Base-by-base conservation (phyloP, 257 asterid species). In the Prunella vulgaris region DNA sequence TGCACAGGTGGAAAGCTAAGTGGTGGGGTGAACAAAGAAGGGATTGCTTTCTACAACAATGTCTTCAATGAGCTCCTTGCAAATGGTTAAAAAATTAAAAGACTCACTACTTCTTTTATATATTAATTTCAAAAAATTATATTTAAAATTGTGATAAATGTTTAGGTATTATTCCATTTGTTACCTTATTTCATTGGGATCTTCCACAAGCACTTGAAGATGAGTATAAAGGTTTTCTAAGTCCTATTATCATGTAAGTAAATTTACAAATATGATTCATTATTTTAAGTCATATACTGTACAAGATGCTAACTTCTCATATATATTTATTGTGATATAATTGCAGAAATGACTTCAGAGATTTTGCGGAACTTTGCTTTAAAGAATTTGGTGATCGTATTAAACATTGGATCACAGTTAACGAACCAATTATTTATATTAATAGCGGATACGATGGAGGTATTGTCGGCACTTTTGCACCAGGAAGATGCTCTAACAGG, bases 181-280 rank as follows among this genome's bases (percentile, higher is more conserved):
- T 82, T 52, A 87, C 95, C 60, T 27, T 89, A 10, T 82, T 72
- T 38, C 95, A 87, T 32, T 87, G 90, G 92, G 95, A 89, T 79
- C 71, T 82, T 49, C 96, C 95, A 13, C 95, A 89, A 78, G 86
- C 88, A 24, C 69, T 89, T 32, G 86, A 89, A 40, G 92, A 82
- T 57, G 87, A 87, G 33, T 89, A 89, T 21, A 68, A 15, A 52
- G 93, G 97, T 58, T 90, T 88, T 30, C 72, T 81, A 33, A 87
- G 82, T 15, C 83, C 64, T 40, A 69, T 17, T 15, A 64, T 88
- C 54, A 72, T 86, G 97, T 90, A 71, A 86, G 95, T 25, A 0
- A 25, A 57, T 2, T n/a, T 2, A 6, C 18, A n/a, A 24, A 62
- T 2, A 8, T 7, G 6, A 0, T 5, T 1, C 6, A 32, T 7